A percentile compares a stretch with the other conserved stretches of the same genome.
Conservation (phyloP, 2,329 filamentous ascomycete species). For the Colletotrichum filicis region DNA sequence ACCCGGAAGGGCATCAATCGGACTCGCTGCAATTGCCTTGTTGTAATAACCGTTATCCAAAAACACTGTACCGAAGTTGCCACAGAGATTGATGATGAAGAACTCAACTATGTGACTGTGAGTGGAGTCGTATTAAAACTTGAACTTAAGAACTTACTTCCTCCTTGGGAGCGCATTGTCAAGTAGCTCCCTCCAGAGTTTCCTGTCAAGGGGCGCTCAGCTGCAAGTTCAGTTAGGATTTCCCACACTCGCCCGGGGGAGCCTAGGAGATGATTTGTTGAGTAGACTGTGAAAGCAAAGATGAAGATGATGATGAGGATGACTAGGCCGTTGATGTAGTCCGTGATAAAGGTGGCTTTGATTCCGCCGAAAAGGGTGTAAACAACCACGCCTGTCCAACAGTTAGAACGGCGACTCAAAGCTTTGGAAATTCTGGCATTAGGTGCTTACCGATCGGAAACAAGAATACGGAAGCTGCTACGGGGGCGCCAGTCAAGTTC, state of each 20-base stretch:
- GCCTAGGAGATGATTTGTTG: constrained; percentile 77
- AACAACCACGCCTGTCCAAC: constrained; percentile 57
- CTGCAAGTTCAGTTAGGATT: constrained; percentile 74
- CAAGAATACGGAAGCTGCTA: constrained; percentile 85
- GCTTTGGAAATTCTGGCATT: rapidly evolving
- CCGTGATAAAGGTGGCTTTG: constrained; percentile 88
- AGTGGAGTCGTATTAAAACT: background rate
- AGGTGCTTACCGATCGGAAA: constrained; percentile 74
- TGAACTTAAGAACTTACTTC: constrained; percentile 50
- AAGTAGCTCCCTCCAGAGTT: constrained; percentile 86
- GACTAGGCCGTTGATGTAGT: constrained; percentile 88
- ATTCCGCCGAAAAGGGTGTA: constrained; percentile 85
- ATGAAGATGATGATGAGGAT: constrained; percentile 87
- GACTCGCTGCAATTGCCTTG: constrained; percentile 90
- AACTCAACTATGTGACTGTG: constrained; percentile 67
- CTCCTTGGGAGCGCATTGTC: constrained; percentile 85
- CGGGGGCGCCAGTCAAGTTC: constrained; percentile 53
- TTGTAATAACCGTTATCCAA: constrained; percentile 92
- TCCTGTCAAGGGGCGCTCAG: constrained; percentile 78
- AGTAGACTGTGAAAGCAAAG: constrained; percentile 86
- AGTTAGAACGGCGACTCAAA: background rate
- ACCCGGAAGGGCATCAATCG: constrained; percentile 86
- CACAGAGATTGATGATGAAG: constrained; percentile 89
- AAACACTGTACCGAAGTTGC: constrained; percentile 88
- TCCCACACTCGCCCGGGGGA: constrained; percentile 84